Percentiles rank a stretch among this genome's conserved stretches.
Conservation (phyloP, 176 grass and related monocot species). For the Chrysopogon serrulatus region DNA sequence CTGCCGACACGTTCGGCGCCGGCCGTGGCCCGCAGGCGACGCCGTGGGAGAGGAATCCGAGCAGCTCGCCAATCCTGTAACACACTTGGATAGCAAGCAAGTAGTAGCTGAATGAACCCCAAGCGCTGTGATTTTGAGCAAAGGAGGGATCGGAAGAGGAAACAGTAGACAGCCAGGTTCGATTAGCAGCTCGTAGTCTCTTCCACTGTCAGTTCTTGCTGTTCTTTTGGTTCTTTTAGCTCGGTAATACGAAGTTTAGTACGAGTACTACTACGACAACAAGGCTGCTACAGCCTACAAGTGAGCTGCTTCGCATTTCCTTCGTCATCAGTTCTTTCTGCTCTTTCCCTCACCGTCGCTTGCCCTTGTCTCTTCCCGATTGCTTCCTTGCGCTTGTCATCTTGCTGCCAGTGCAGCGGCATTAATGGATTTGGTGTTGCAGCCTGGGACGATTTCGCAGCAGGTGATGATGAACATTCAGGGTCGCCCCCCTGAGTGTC, state of each 20-base stretch:
- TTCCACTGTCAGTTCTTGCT: neutral
- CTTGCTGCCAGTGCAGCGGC: slow-evolving; percentile 14
- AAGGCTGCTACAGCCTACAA: no score
- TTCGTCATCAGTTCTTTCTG: neutral
- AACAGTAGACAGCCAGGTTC: slow-evolving; percentile 19
- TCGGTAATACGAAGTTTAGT: slow-evolving; percentile 5
- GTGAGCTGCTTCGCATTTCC: neutral
- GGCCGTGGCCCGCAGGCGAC: slow-evolving; percentile 9
- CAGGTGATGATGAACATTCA: slow-evolving; percentile 41
- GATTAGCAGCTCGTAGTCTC: slow-evolving; percentile 7
- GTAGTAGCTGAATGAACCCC: neutral
- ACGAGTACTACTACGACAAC: no score
- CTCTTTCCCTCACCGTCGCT: neutral
- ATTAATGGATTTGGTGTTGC: slow-evolving; percentile 26
- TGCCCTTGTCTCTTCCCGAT: slow-evolving; percentile 32
- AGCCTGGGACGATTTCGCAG: neutral
- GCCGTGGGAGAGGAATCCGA: slow-evolving; percentile 51
- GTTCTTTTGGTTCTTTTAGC: slow-evolving; percentile 29
- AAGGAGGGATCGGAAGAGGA: neutral
- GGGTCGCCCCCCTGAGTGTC: neutral
- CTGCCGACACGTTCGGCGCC: slow-evolving; percentile 27
- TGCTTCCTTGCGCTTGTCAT: slow-evolving; percentile 42
- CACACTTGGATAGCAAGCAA: neutral
- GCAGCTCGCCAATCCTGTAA: slow-evolving; percentile 49
- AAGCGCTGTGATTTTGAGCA: slow-evolving; percentile 22